Percentiles rank a stretch among this genome's conserved stretches.
phyloP scores from a whole-genome alignment of 2,329 filamentous ascomycete species.

The Helminthosporium solani region DNA sequence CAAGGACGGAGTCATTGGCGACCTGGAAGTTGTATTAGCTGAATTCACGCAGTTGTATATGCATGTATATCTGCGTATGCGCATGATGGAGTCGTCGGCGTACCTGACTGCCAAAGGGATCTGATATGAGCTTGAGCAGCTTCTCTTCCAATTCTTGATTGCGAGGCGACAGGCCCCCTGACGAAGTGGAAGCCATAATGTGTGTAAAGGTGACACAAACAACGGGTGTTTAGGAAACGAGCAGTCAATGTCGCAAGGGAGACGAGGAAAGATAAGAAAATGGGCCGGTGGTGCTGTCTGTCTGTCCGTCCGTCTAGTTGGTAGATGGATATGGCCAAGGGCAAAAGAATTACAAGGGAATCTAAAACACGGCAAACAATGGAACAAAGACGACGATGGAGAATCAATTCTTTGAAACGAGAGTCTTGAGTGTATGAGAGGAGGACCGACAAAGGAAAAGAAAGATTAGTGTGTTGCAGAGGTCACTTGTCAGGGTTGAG shows the following conservation, averaged over 20 bases:
- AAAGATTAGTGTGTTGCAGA: too few relatives aligned
- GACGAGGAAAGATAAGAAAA: slow-evolving; percentile 1
- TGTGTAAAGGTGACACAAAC: neutral
- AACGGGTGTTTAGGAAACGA: slow-evolving; percentile 1
- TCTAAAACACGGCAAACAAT: neutral
- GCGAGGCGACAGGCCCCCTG: slow-evolving; percentile 28
- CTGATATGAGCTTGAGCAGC: slow-evolving; percentile 31
- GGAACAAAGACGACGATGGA: too few relatives aligned
- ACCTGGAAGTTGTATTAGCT: slow-evolving; percentile 47
- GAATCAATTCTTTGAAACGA: too few relatives aligned
- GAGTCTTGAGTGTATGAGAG: too few relatives aligned
- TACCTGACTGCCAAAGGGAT: slow-evolving; percentile 32
- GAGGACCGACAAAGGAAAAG: too few relatives aligned
- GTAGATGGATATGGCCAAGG: neutral
- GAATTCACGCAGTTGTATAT: neutral
- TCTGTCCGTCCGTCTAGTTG: neutral
- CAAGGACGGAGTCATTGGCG: slow-evolving; percentile 65
- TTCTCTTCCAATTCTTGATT: slow-evolving; percentile 32
- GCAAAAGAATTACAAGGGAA: neutral
- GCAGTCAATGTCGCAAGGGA: slow-evolving; percentile 9
- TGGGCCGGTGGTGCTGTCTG: too few relatives aligned
- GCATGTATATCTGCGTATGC: neutral
- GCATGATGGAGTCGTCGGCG: too few relatives aligned
- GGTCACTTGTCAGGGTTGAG: too few relatives aligned
- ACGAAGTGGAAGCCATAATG: slow-evolving; percentile 21